Conservation (phyloP, 2,329 filamentous ascomycete genomes). For the Fusarium heterosporum region DNA sequence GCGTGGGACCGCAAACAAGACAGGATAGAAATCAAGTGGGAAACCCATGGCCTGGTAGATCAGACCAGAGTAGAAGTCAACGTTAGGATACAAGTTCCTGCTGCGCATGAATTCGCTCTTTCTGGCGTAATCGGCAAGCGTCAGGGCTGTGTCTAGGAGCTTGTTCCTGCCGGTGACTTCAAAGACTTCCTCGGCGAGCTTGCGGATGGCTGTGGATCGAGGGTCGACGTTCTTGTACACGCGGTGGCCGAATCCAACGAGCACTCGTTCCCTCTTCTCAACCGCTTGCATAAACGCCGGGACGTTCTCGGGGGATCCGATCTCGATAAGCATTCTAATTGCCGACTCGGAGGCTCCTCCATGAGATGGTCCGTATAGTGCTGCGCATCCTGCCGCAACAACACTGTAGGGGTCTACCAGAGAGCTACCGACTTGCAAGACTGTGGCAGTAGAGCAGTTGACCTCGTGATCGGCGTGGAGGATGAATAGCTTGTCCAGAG, state of each 20-base stretch:
- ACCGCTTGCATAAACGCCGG: slow-evolving; percentile 63
- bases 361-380: slow-evolving; percentile 67
- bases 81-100: slow-evolving; percentile 63
- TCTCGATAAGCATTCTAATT: slow-evolving; percentile 64
- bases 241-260: slow-evolving; percentile 68
- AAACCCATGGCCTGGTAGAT: slow-evolving; percentile 67
- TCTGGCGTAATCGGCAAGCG: slow-evolving; percentile 59
- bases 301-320: slow-evolving; percentile 63
- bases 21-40: slow-evolving; percentile 64
- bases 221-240: slow-evolving; percentile 67
- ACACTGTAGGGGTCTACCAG: slow-evolving; percentile 67
- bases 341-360: slow-evolving; percentile 70
- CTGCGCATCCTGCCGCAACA: slow-evolving; percentile 64
- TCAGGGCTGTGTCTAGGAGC: slow-evolving; percentile 61
- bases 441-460: slow-evolving; percentile 67
- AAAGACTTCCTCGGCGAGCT: slow-evolving; percentile 63
- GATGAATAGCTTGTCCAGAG: slow-evolving; percentile 66
- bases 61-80: slow-evolving; percentile 64
- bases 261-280: slow-evolving; percentile 62
- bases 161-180: slow-evolving; percentile 63
- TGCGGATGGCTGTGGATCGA: slow-evolving; percentile 61
- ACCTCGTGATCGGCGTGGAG: slow-evolving; percentile 70
- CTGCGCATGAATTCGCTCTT: slow-evolving; percentile 62
- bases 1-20: slow-evolving; percentile 62
- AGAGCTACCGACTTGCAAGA: slow-evolving; percentile 67